A percentile compares a stretch with the other conserved stretches of the same genome.
Conservation (phyloP, 805 yeast species). For the Wickerhamiella cacticola region DNA sequence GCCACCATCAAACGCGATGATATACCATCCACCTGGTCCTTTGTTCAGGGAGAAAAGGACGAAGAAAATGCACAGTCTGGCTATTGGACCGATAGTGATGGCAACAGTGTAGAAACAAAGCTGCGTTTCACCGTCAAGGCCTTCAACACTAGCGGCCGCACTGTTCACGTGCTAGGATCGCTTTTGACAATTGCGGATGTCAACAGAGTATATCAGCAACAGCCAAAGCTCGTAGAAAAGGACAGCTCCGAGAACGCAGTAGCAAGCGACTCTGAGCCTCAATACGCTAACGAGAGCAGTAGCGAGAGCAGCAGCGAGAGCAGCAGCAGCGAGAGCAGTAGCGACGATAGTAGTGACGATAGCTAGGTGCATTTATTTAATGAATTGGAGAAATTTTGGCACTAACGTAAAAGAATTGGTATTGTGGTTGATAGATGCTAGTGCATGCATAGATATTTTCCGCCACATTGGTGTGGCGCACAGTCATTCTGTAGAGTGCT, state of each 20-base stretch:
- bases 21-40: slow-evolving; percentile 80
- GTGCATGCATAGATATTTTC: too few species aligned
- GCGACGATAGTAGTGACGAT: neutral
- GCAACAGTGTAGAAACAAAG: slow-evolving; percentile 69
- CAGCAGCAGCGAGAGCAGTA: neutral
- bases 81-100: slow-evolving; percentile 73
- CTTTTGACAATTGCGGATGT: slow-evolving; percentile 15
- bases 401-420: neutral
- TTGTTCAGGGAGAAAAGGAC: slow-evolving; percentile 58
- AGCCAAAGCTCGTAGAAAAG: slow-evolving; percentile 14
- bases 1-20: slow-evolving; percentile 77
- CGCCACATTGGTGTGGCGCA: too few species aligned
- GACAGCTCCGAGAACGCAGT: neutral
- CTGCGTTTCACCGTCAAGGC: slow-evolving; percentile 56
- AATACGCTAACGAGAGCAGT: neutral
- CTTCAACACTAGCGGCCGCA: slow-evolving; percentile 57
- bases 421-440: neutral
- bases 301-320: neutral
- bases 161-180: slow-evolving; percentile 83
- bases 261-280: neutral
- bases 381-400: too few species aligned
- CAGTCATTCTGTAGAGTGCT: too few species aligned
- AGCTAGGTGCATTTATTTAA: too few species aligned
- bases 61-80: slow-evolving; percentile 40
- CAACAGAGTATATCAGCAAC: slow-evolving; percentile 1